phyloP scores from a whole-genome alignment of 73 alveolate genomes.

The Halteria grandinella region DNA sequence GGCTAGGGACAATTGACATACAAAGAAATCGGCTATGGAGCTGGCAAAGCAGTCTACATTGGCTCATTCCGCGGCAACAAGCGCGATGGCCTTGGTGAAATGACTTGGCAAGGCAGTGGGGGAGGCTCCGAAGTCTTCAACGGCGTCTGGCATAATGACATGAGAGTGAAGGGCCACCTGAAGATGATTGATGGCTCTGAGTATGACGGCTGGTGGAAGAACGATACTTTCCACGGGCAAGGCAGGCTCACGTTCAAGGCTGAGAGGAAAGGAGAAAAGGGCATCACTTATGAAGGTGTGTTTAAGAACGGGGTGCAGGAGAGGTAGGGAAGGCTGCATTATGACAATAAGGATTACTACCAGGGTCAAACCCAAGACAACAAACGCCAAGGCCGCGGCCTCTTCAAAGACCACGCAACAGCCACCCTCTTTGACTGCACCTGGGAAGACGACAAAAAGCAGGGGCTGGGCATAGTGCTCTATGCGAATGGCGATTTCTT shows the following conservation, averaged over 20 bases:
- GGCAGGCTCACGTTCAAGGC: constrained; percentile 42
- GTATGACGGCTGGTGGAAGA: constrained; percentile 50
- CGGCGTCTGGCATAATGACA: constrained; percentile 62
- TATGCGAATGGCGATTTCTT: constrained; percentile 35
- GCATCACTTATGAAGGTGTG: constrained; percentile 50
- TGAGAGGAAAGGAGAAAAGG: constrained; percentile 8
- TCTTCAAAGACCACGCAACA: background rate
- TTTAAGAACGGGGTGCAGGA: constrained; percentile 24
- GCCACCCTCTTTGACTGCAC: constrained; percentile 38
- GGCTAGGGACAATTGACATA: constrained; percentile 58
- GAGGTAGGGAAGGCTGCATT: constrained; percentile 28
- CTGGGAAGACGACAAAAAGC: constrained; percentile 48
- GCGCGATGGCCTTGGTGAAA: constrained; percentile 73
- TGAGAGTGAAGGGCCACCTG: constrained; percentile 39
- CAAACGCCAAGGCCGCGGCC: constrained; percentile 36
- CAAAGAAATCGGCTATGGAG: too few relatives aligned
- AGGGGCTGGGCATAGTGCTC: constrained; percentile 15
- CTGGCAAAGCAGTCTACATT: constrained; percentile 61
- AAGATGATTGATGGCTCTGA: constrained; percentile 56
- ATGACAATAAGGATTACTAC: constrained; percentile 38
- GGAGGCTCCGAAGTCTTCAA: constrained; percentile 58
- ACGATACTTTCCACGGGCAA: constrained; percentile 55
- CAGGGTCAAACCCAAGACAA: constrained; percentile 29
- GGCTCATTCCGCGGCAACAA: constrained; percentile 64
- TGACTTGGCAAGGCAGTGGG: constrained; percentile 59